Evolutionary conservation across 164 flowering plant genomes (phyloP).

Genomic region (Chimonanthus salicifolius): DNA sequence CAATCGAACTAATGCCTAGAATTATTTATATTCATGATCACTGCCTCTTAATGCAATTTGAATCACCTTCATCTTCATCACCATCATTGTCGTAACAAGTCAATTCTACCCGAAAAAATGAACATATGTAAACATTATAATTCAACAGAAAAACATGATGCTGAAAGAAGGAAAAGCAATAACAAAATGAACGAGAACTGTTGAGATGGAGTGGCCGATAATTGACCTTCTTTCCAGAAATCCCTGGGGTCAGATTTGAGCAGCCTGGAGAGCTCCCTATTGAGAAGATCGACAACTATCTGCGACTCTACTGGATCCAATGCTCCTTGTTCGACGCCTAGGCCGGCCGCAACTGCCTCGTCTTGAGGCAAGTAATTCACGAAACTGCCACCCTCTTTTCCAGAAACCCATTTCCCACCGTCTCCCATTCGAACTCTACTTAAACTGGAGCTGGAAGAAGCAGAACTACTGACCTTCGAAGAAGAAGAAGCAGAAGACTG

Average conservation of each 20-base stretch:
- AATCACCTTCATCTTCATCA: no score
- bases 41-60: no score
- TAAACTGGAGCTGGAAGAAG: slow-evolving; percentile 13
- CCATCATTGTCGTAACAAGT: background rate
- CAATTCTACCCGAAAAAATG: background rate
- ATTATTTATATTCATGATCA: no score
- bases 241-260: slow-evolving; percentile 64
- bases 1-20: no score
- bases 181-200: background rate
- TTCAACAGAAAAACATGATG: background rate
- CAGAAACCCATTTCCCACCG: slow-evolving; percentile 47
- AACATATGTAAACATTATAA: background rate
- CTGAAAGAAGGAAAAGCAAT: background rate
- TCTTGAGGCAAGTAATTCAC: slow-evolving; percentile 88
- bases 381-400: slow-evolving; percentile 42
- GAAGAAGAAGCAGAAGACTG: slow-evolving; percentile 20
- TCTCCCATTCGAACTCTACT: slow-evolving; percentile 35
- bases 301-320: slow-evolving; percentile 89
- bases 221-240: slow-evolving; percentile 85
- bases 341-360: slow-evolving; percentile 90
- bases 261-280: slow-evolving; percentile 64
- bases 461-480: slow-evolving; percentile 8
- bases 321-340: slow-evolving; percentile 83
- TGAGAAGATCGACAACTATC: slow-evolving; percentile 79
- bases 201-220: background rate